These are phyloP conservation scores for Aspergillus puulaauensis DNA, from an alignment of 2,329 filamentous ascomycete genomes.

Conservation along the genomic window DNA sequence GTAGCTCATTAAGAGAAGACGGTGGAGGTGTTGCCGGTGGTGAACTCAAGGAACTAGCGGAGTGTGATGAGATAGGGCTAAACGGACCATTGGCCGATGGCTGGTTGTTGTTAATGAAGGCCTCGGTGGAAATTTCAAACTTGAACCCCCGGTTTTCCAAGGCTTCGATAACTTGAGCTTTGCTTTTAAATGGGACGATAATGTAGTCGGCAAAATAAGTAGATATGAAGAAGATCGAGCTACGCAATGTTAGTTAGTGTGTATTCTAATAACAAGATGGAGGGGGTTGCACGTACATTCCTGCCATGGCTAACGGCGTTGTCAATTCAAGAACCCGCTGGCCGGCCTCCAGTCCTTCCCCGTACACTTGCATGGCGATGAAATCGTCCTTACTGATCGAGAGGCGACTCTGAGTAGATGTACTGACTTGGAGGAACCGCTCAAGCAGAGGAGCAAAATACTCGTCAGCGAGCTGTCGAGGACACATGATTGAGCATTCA, in stretches of 20 bases:
- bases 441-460: slow-evolving; percentile 74
- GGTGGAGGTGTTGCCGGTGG: slow-evolving; percentile 71
- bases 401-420: slow-evolving; percentile 51
- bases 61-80: slow-evolving; percentile 32
- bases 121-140: slow-evolving; percentile 69
- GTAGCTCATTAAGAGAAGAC: slow-evolving; percentile 73
- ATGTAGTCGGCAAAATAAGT: slow-evolving; percentile 99
- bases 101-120: slow-evolving; percentile 62
- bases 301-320: slow-evolving; percentile 83
- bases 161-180: slow-evolving; percentile 71
- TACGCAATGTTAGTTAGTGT: slow-evolving; percentile 25
- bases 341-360: slow-evolving; percentile 85
- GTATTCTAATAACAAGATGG: neutral
- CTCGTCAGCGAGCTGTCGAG: slow-evolving; percentile 68
- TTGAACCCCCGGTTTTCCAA: slow-evolving; percentile 79
- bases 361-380: slow-evolving; percentile 84
- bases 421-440: slow-evolving; percentile 52
- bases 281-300: slow-evolving; percentile 59
- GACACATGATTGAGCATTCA: slow-evolving; percentile 90
- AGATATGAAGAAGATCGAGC: slow-evolving; percentile 96
- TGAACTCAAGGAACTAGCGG: slow-evolving; percentile 25
- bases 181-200: slow-evolving; percentile 75
- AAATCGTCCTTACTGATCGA: slow-evolving; percentile 81
- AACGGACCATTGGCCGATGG: slow-evolving; percentile 44
- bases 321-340: slow-evolving; percentile 90